Percentiles rank a stretch among this genome's conserved stretches.
Evolutionary conservation across 768 basidiomycete species (phyloP).

Genomic region (Aureoboletus auriporus): DNA sequence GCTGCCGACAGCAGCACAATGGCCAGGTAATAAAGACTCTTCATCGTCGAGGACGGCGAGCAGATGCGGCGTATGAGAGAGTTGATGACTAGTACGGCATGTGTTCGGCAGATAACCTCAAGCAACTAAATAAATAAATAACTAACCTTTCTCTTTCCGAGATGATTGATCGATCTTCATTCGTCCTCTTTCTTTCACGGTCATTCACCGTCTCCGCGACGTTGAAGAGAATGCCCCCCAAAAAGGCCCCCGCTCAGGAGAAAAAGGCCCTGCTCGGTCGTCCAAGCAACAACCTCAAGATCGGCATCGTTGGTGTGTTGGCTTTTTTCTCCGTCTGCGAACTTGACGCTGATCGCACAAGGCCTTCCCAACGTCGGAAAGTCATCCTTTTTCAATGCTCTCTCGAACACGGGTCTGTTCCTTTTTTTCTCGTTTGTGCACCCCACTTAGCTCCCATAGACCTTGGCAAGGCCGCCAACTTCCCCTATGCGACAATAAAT

Average conservation of each 20-base stretch:
- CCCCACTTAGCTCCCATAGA: constrained; percentile 39
- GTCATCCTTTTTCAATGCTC: constrained; percentile 97
- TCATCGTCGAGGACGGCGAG: constrained; percentile 16
- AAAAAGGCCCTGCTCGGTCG: constrained; percentile 88
- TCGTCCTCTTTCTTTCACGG: constrained; percentile 18
- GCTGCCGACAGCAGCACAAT: constrained; percentile 16
- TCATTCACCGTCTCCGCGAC: constrained; percentile 45
- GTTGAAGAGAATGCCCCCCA: constrained; percentile 80
- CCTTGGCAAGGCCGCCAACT: constrained; percentile 94
- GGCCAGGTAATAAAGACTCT: constrained; percentile 7
- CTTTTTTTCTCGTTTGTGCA: neutral
- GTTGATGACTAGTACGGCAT: constrained; percentile 7
- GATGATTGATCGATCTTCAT: constrained; percentile 32
- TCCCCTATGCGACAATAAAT: constrained; percentile 92
- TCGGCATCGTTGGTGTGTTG: constrained; percentile 93
- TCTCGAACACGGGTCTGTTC: constrained; percentile 80
- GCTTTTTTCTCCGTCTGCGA: neutral
- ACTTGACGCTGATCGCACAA: constrained; percentile 26
- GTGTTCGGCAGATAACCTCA: constrained; percentile 19
- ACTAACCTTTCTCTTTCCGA: neutral
- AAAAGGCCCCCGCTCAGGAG: constrained; percentile 71
- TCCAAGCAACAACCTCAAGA: constrained; percentile 95
- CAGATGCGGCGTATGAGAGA: neutral
- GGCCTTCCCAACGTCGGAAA: constrained; percentile 97
- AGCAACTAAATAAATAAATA: constrained; percentile 3